Conservation (phyloP, 2,329 filamentous ascomycete genomes). For the Fusarium sp. region DNA sequence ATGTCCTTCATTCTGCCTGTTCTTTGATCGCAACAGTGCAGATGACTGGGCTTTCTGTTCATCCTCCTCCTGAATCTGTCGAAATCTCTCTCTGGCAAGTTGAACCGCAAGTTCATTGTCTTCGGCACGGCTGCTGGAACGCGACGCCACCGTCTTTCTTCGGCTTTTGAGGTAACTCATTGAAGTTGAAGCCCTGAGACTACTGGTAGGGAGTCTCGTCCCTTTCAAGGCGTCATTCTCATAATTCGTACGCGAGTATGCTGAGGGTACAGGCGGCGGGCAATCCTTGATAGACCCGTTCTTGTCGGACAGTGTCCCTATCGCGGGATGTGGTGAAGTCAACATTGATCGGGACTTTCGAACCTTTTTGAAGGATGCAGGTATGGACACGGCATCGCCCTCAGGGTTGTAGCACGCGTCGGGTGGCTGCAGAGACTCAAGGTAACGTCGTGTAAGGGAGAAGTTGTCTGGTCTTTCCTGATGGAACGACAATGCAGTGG, state of each 20-base stretch:
- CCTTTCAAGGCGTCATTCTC: conserved; percentile 49
- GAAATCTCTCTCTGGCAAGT: conserved; percentile 55
- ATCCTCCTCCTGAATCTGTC: conserved; percentile 53
- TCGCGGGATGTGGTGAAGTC: conserved; percentile 47
- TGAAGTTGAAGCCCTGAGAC: conserved; percentile 64
- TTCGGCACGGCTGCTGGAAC: conserved; percentile 35
- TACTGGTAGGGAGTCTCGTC: not conserved
- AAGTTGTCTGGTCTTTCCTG: conserved; percentile 20
- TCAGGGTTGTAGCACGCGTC: conserved; percentile 62
- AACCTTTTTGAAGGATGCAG: conserved; percentile 63
- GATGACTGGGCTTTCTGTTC: conserved; percentile 59
- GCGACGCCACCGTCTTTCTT: conserved; percentile 43
- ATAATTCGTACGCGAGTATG: conserved; percentile 32
- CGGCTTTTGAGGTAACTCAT: conserved; percentile 65
- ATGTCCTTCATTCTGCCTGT: conserved; percentile 52
- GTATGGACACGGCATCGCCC: conserved; percentile 62
- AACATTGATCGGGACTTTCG: conserved; percentile 70
- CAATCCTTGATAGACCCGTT: conserved; percentile 20
- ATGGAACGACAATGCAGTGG: conserved; percentile 33
- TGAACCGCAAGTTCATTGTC: conserved; percentile 54
- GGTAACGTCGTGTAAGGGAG: conserved; percentile 43
- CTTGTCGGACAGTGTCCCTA: conserved; percentile 29
- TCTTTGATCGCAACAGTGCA: conserved; percentile 58
- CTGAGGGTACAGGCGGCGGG: conserved; percentile 24
- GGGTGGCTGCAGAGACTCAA: conserved; percentile 49